These are phyloP conservation scores for Diplodia sapinea DNA, from an alignment of 2,329 filamentous ascomycete genomes.

Conservation along the genomic window DNA sequence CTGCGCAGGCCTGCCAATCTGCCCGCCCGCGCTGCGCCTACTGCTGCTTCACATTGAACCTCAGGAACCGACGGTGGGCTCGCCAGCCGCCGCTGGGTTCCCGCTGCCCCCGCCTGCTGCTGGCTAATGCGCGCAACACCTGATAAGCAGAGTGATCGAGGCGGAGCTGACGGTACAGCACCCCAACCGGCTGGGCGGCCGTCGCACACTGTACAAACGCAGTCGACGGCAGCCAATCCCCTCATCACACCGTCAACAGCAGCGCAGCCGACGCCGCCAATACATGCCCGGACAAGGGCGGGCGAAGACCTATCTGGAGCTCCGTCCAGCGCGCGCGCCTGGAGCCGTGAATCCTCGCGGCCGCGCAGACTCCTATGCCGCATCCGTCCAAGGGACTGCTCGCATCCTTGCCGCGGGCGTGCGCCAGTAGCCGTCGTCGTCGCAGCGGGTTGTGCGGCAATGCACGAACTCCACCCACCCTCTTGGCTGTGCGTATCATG, in stretches of 20 bases:
- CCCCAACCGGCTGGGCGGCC: constrained; percentile 7
- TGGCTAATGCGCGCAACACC: constrained; percentile 11
- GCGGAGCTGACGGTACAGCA: constrained; percentile 18
- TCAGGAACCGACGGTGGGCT: too few species aligned
- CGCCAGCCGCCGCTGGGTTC: not conserved
- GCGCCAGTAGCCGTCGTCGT: constrained; percentile 24
- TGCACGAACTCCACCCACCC: constrained; percentile 28
- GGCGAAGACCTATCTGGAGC: constrained; percentile 16
- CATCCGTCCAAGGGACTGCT: constrained; percentile 20
- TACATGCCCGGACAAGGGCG: constrained; percentile 26
- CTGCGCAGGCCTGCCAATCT: constrained; percentile 8
- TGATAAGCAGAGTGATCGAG: constrained; percentile 20
- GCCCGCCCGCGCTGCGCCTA: constrained; percentile 9
- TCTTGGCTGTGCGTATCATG: constrained; percentile 27
- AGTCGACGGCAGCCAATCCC: constrained; percentile 13
- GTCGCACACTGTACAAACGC: constrained; percentile 22
- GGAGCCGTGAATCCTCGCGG: constrained; percentile 13
- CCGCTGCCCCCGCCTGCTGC: not conserved
- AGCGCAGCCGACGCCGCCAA: constrained; percentile 19
- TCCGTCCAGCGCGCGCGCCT: constrained; percentile 15
- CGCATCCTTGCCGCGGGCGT: constrained; percentile 19
- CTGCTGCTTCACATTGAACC: not conserved
- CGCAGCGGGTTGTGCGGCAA: constrained; percentile 24
- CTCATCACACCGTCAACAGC: constrained; percentile 10
- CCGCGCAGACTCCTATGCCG: constrained; percentile 12